phyloP scores from a whole-genome alignment of 1,284 basidiomycete genomes.

The Melanopsichium pennsylvanicum region DNA sequence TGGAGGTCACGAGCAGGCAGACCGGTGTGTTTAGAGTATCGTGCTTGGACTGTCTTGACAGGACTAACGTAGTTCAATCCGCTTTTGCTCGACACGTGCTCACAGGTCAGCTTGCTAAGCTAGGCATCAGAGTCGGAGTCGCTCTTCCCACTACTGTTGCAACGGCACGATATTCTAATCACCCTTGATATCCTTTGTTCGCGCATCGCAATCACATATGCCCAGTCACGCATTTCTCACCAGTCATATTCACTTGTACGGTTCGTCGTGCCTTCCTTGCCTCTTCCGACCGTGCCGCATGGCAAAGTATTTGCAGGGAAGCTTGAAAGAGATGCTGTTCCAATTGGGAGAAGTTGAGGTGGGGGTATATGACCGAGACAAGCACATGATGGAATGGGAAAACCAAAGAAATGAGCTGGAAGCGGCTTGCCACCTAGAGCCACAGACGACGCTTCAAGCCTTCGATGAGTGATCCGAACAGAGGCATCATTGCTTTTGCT shows the following conservation, averaged over 20 bases:
- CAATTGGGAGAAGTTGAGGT: no score
- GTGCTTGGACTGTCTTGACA: constrained; percentile 93
- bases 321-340: no score
- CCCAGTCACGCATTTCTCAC: no score
- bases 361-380: constrained; percentile 10
- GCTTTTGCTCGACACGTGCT: constrained; percentile 86
- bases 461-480: constrained; percentile 54
- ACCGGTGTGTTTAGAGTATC: constrained; percentile 91
- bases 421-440: no score
- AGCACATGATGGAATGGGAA: not conserved
- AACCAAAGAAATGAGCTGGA: not conserved
- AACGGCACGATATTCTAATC: no score
- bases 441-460: constrained; percentile 58
- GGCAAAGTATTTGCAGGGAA: no score
- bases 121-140: constrained; percentile 29
- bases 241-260: no score
- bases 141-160: not conserved
- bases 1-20: constrained; percentile 69
- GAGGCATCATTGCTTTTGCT: constrained; percentile 52
- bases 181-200: no score
- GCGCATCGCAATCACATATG: no score
- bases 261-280: no score
- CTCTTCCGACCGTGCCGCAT: no score
- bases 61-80: constrained; percentile 96
- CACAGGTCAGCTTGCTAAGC: constrained; percentile 71